Evolutionary conservation across 331 rosid genomes (phyloP), one percentile per base, ranked within the genome.

Genomic region (Ulmus americana): DNA sequence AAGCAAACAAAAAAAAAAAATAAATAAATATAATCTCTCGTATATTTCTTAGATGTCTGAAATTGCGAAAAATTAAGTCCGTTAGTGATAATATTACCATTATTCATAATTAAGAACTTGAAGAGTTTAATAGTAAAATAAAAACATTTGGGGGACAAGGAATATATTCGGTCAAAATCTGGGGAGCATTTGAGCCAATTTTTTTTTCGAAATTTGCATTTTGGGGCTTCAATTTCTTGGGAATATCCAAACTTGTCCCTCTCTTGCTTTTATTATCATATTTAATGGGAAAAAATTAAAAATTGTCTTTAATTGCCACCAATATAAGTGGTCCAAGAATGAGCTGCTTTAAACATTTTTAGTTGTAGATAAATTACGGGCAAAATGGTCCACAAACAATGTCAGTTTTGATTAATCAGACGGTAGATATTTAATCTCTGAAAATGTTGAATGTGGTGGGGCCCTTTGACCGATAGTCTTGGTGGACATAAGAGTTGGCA

Each of bases 351-450:
- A 28, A 39, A 50, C 50, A 55, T 22, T 28, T 41, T 62, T 55
- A 11, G 47, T 38, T 59, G 35, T 68, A 57, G 65, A 68, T 72
- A 39, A 63, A 60, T 58, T 14, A 13, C 42, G 39, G 54, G 65
- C 46, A 45, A 57, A 65, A 59, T 59, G 75, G 73, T 73, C 69
- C 70, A 28, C 35, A 10, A 28, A 0, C 42, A 61, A 63, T 55
- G 55, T 61, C 61, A 53, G 59, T 53, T 64, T 18, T 64, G 72
- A 73, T 63, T 54, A 38, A 55, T 39, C 45, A 39, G 48, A 59
- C 44, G 72, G 76, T 56, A 43, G 46, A 46, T 56, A 67, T 58
- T 76, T 71, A 46, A 42, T 64, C 65, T 11, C 62, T 70, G 59
- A 53, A 72, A 61, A 45, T 58, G 52, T 54, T 16, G 61, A 56